Percentiles rank a stretch among this genome's conserved stretches.
phyloP scores from a whole-genome alignment of 129 eudicot genomes.

The Flaveria sonorensis region DNA sequence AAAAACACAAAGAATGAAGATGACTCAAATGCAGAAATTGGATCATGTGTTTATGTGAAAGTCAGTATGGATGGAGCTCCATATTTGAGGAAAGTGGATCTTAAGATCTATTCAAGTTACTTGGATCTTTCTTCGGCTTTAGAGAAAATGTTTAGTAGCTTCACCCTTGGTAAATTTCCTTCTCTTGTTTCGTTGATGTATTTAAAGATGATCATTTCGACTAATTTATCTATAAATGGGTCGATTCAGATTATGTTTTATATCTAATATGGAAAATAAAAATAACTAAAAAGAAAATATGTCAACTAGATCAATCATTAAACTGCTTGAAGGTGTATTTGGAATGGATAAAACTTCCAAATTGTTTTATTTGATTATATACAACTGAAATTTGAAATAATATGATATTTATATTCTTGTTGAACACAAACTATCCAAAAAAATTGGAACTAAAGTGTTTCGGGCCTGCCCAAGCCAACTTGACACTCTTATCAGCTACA shows the following conservation, averaged over 20 bases:
- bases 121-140: slow-evolving; percentile 60
- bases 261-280: background rate
- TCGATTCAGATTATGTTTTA: background rate
- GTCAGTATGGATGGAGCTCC: slow-evolving; percentile 92
- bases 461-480: too few relatives aligned
- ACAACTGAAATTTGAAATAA: too few relatives aligned
- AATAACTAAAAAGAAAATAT: background rate
- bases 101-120: slow-evolving; percentile 51
- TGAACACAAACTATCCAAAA: background rate
- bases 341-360: background rate
- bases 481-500: too few relatives aligned
- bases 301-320: background rate
- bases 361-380: background rate
- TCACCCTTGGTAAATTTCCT: slow-evolving; percentile 58
- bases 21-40: slow-evolving; percentile 44
- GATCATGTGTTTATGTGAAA: slow-evolving; percentile 58
- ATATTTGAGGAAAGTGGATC: slow-evolving; percentile 72
- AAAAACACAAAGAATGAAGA: slow-evolving; percentile 52
- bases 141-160: slow-evolving; percentile 73
- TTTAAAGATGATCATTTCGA: background rate
- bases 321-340: background rate
- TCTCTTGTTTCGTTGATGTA: background rate
- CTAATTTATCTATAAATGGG: background rate
- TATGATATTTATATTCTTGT: background rate
- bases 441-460: background rate